A percentile compares a stretch with the other conserved stretches of the same genome.
Conservation (phyloP, 371 early-diverging fungal genomes). For the Syncephalis fuscata region DNA sequence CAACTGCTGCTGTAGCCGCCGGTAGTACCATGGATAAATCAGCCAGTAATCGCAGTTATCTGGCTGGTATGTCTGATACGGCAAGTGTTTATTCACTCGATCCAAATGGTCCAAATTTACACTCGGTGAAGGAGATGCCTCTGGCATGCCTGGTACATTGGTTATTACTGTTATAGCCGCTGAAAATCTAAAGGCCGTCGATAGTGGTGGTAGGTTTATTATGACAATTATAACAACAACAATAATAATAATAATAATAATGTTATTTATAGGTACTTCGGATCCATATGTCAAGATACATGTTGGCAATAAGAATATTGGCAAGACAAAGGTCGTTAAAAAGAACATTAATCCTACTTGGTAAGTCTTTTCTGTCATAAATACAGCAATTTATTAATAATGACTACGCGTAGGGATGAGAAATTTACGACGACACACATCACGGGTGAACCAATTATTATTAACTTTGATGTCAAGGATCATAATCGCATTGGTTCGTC, state of each 20-base stretch:
- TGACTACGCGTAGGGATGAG: background rate
- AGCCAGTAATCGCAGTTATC: too few relatives aligned
- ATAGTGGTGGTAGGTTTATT: constrained; percentile 17
- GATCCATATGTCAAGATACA: constrained; percentile 33
- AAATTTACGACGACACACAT: constrained; percentile 4
- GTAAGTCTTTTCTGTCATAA: constrained; percentile 31
- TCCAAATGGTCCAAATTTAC: constrained; percentile 8
- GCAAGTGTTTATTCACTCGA: constrained; percentile 8
- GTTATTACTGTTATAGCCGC: constrained; percentile 28
- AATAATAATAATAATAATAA: too few relatives aligned
- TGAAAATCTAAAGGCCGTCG: constrained; percentile 31
- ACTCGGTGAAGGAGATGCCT: constrained; percentile 7
- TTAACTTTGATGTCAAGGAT: constrained; percentile 41
- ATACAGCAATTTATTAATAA: too few relatives aligned
- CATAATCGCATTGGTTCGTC: constrained; percentile 44
- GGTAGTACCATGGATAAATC: background rate
- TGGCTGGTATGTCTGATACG: background rate
- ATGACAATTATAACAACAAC: too few relatives aligned
- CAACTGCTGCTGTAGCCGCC: background rate
- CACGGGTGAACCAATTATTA: constrained; percentile 14
- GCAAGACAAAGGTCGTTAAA: constrained; percentile 57
- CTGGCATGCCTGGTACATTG: constrained; percentile 19
- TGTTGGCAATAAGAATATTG: constrained; percentile 24
- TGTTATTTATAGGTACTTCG: constrained; percentile 14
- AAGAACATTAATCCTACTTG: constrained; percentile 56